These are phyloP conservation scores for Fusarium compactum DNA, from an alignment of 2,329 filamentous ascomycete species.

Conservation along the genomic window DNA sequence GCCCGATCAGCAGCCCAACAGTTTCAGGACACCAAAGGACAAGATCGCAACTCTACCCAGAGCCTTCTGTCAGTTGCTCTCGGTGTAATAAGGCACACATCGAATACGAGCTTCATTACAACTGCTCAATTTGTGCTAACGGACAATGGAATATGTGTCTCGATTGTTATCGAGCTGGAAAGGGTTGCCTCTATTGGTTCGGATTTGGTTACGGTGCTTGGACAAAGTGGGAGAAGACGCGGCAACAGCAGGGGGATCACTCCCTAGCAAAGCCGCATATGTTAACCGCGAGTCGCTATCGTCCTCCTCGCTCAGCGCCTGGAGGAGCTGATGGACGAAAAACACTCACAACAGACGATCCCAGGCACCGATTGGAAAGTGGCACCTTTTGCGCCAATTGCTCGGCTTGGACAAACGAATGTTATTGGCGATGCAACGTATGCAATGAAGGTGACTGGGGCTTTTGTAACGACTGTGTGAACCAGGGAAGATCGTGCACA, in stretches of 20 bases:
- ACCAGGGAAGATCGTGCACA: constrained; percentile 82
- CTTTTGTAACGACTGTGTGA: constrained; percentile 89
- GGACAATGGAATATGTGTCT: constrained; percentile 85
- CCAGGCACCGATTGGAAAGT: constrained; percentile 74
- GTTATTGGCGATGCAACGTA: constrained; percentile 87
- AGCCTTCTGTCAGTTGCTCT: constrained; percentile 80
- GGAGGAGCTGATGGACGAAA: constrained; percentile 67
- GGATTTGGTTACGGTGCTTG: constrained; percentile 84
- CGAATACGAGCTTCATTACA: constrained; percentile 88
- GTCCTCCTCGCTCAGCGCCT: constrained; percentile 61
- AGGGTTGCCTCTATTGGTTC: constrained; percentile 88
- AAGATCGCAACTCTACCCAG: constrained; percentile 67
- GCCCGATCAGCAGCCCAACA: constrained; percentile 50
- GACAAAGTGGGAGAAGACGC: constrained; percentile 71
- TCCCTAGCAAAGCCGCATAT: constrained; percentile 66
- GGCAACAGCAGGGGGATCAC: constrained; percentile 53
- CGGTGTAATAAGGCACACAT: constrained; percentile 78
- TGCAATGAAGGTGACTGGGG: constrained; percentile 97
- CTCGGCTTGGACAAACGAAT: constrained; percentile 78
- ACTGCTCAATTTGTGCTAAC: constrained; percentile 76
- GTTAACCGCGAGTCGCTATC: constrained; percentile 69
- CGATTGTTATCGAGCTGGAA: constrained; percentile 80
- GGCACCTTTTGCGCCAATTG: constrained; percentile 90
- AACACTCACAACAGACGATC: constrained; percentile 75
- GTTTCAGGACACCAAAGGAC: constrained; percentile 55